Evolutionary conservation across 1,139 yeast species (phyloP).

Genomic region (Taphrina communis): DNA sequence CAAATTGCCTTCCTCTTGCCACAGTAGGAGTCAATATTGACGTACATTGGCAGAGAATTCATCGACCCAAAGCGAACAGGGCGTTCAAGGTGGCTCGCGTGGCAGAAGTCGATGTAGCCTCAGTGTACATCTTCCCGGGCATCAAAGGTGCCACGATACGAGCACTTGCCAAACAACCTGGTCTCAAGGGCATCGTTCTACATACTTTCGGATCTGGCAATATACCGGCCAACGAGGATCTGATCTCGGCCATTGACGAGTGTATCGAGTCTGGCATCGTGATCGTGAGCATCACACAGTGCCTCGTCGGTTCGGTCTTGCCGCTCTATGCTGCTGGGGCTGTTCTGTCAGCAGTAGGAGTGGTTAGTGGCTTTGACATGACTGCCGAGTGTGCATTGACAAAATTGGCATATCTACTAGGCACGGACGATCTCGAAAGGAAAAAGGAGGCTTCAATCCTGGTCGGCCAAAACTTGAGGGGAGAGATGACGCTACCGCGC

Average conservation of each 20-base stretch:
- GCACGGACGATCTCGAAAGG: neutral
- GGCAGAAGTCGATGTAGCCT: slow-evolving; percentile 34
- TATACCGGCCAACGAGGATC: slow-evolving; percentile 28
- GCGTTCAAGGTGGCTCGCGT: slow-evolving; percentile 33
- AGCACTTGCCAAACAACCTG: slow-evolving; percentile 27
- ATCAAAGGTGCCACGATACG: slow-evolving; percentile 32
- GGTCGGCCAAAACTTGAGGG: slow-evolving; percentile 29
- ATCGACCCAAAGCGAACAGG: slow-evolving; percentile 31
- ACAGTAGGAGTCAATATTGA: slow-evolving; percentile 35
- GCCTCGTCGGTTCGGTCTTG: slow-evolving; percentile 35
- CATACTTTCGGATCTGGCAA: slow-evolving; percentile 41
- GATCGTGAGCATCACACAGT: slow-evolving; percentile 38
- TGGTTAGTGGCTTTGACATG: slow-evolving; percentile 36
- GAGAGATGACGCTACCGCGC: slow-evolving; percentile 32
- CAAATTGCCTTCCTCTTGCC: slow-evolving; percentile 36
- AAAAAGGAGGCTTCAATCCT: slow-evolving; percentile 3
- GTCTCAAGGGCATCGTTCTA: slow-evolving; percentile 28
- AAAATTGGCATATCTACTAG: slow-evolving; percentile 38
- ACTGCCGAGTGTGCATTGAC: slow-evolving; percentile 40
- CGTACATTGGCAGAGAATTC: slow-evolving; percentile 34
- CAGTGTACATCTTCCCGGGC: slow-evolving; percentile 37
- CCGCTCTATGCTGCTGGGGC: slow-evolving; percentile 41
- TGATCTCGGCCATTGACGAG: slow-evolving; percentile 30
- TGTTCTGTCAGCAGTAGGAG: slow-evolving; percentile 31
- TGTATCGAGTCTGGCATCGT: slow-evolving; percentile 25